Conservation (phyloP, 768 basidiomycete genomes). For the Xerocomus spinulosus region DNA sequence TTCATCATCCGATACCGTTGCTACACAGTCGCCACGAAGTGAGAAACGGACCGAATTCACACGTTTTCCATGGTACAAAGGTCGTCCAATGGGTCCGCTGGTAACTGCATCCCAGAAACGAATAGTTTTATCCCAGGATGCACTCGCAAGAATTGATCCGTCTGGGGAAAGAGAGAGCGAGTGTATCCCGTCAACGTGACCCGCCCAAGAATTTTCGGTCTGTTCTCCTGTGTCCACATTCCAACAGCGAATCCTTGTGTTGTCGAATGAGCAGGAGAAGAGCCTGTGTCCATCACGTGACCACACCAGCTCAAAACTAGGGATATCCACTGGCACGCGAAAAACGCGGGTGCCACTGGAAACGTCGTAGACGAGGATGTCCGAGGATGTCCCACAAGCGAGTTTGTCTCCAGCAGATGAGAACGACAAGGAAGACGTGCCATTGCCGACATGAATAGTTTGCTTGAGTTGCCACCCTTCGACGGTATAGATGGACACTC, state of each 20-base stretch:
- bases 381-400: background rate
- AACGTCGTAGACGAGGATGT: background rate
- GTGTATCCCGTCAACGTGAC: constrained; percentile 2
- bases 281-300: constrained; percentile 10
- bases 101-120: background rate
- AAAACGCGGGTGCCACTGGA: background rate
- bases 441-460: no score
- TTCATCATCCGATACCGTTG: background rate
- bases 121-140: background rate
- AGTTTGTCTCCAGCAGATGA: background rate
- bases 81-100: no score
- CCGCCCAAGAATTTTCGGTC: constrained; percentile 8
- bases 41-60: constrained; percentile 1
- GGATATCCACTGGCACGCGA: no score
- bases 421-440: no score
- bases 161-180: background rate
- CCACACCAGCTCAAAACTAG: constrained; percentile 1
- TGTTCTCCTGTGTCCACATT: background rate
- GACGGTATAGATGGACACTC: no score
- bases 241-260: constrained; percentile 9
- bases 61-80: no score
- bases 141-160: background rate
- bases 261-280: constrained; percentile 1
- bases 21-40: constrained; percentile 2
- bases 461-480: no score